A percentile compares a stretch with the other conserved stretches of the same genome.
These are phyloP conservation scores for Drechslerella dactyloides DNA, from an alignment of 2,329 filamentous ascomycete genomes.

Conservation along the genomic window DNA sequence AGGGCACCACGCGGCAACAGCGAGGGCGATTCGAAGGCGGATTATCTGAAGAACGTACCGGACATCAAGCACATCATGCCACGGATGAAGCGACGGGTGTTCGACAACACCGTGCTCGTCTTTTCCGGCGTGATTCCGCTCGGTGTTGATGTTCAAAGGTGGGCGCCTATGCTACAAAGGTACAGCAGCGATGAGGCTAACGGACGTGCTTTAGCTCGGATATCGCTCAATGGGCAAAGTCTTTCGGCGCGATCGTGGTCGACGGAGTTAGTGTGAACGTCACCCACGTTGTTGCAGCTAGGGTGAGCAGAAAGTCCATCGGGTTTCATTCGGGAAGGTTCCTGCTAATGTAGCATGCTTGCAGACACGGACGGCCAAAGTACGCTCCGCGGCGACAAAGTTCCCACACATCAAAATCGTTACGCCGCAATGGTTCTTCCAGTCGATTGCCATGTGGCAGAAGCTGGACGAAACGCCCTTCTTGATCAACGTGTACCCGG, in stretches of 20 bases:
- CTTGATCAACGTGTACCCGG: constrained; percentile 75
- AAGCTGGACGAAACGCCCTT: constrained; percentile 79
- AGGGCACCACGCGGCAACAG: constrained; percentile 54
- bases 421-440: constrained; percentile 84
- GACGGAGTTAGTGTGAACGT: constrained; percentile 61
- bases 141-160: constrained; percentile 73
- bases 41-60: constrained; percentile 70
- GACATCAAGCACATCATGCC: constrained; percentile 88
- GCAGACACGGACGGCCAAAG: constrained; percentile 83
- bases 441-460: constrained; percentile 83
- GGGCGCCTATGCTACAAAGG: constrained; percentile 53
- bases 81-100: constrained; percentile 75
- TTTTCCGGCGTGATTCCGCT: constrained; percentile 90
- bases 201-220: constrained; percentile 68
- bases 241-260: constrained; percentile 74
- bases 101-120: constrained; percentile 78
- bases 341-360: constrained; percentile 68
- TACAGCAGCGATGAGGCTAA: constrained; percentile 17
- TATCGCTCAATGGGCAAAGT: constrained; percentile 82
- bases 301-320: constrained; percentile 56
- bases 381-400: constrained; percentile 76
- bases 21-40: constrained; percentile 59
- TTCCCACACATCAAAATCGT: constrained; percentile 87
- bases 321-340: constrained; percentile 70
- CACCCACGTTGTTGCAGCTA: constrained; percentile 63